Evolutionary conservation across 2,329 filamentous ascomycete genomes (phyloP), one percentile per base, ranked within the genome.

Genomic region (Aquanectria penicillioides): DNA sequence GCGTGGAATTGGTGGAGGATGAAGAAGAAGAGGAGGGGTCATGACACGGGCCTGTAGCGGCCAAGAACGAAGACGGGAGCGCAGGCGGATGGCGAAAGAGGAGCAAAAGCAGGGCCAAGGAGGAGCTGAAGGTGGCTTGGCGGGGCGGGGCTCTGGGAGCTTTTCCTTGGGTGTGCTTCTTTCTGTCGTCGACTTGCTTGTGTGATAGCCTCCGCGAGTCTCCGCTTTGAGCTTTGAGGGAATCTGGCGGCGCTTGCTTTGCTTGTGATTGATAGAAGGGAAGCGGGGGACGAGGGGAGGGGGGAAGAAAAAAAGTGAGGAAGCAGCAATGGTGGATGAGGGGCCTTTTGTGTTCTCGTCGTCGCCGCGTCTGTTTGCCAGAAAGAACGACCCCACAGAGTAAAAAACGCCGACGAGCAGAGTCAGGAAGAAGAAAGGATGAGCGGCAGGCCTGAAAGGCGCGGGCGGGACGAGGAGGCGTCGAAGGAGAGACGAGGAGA

Each of bases 181-280:
- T 43, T 41, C 37, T 52, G 20, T 31, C 23, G 28, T 34, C 36
- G 49, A 44, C 38, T 15, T 36, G 37, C 36, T 36, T 52, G 26
- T 15, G 12, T 31, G 26, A 8, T 31, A 15, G 29, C 28, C 22
- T 37, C 18, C 28, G 31, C 38, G 34, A 23, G 48, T 41, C 46
- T 64, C 50, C 29, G 20, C 55, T 67, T 60, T 58, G 62, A 62
- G 62, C 64, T 63, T 65, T 62, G 34, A 57, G 17, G 57, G 57
- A 52, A 58, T 33, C 37, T 34, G n/a, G n/a, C 36, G 38, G 29
- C 37, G 28, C 37, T 36, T 43, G 40, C 20, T 36, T 31, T 34
- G 29, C 38, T 37, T 44, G 49, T 44, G 38, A 25, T 28, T 44
- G 33, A 11, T 15, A 8, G 13, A 6, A 23, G 23, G 15, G 22